Evolutionary conservation across 306 rosid species (phyloP).

Genomic region (Clitoria ternatea): DNA sequence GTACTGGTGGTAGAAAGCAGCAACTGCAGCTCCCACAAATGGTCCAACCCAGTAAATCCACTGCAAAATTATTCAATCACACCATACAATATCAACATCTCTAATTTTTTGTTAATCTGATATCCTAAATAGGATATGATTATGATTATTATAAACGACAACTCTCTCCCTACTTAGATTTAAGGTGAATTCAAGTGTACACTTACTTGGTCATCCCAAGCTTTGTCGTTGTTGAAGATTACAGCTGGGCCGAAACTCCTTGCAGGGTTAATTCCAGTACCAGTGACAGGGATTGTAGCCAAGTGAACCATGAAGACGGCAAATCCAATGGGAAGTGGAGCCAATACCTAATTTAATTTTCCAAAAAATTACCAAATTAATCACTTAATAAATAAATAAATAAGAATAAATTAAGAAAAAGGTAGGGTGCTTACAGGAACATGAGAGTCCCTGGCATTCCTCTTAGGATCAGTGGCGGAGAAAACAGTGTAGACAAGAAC

Average conservation of each 20-base stretch:
- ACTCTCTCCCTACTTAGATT: too few relatives aligned
- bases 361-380: background rate
- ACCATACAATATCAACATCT: too few relatives aligned
- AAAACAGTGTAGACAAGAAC: constrained; percentile 96
- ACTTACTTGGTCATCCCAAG: constrained; percentile 82
- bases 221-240: constrained; percentile 57
- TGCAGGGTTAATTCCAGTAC: constrained; percentile 95
- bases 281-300: constrained; percentile 91
- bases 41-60: constrained; percentile 99
- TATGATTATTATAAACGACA: too few relatives aligned
- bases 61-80: constrained; percentile 32
- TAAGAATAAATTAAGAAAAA: background rate
- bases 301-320: constrained; percentile 98
- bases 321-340: constrained; percentile 96
- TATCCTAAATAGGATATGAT: too few relatives aligned
- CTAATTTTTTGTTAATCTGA: too few relatives aligned
- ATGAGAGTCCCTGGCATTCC: constrained; percentile 90
- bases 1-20: constrained; percentile 82
- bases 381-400: background rate
- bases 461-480: constrained; percentile 95
- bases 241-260: constrained; percentile 97
- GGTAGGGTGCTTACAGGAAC: constrained; percentile 61
- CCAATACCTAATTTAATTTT: constrained; percentile 53
- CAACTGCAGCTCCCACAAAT: constrained; percentile 71
- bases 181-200: background rate